phyloP scores from a whole-genome alignment of 148 eudicot species.

The Arctostaphylos glauca region DNA sequence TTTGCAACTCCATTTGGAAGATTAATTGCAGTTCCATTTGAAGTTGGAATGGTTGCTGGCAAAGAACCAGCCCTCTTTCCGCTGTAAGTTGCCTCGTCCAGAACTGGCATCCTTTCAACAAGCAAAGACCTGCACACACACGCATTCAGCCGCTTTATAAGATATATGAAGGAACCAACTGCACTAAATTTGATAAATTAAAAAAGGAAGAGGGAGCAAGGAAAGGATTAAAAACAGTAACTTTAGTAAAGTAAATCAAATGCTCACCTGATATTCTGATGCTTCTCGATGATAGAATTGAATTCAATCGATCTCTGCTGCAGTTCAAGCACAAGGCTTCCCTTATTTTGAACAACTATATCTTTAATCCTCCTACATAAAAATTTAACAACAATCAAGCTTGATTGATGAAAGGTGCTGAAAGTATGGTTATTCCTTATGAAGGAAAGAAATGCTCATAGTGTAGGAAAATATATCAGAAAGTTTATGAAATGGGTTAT shows the following conservation, averaged over 20 bases:
- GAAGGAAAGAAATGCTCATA: not conserved
- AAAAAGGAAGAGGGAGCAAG: not conserved
- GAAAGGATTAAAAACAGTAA: not conserved
- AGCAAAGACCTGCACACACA: conserved; percentile 58
- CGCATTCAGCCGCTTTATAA: conserved; percentile 20
- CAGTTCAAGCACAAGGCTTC: conserved; percentile 86
- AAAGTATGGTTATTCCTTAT: not conserved
- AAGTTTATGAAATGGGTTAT: not conserved
- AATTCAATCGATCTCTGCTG: conserved; percentile 97
- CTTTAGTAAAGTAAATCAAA: not conserved
- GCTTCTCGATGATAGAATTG: conserved; percentile 76
- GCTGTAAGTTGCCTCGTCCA: conserved; percentile 88
- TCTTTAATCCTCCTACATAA: conserved; percentile 67
- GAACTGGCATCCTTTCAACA: conserved; percentile 95
- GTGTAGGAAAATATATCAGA: not conserved
- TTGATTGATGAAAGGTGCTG: not conserved
- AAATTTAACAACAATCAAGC: conserved; percentile 10
- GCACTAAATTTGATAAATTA: not conserved
- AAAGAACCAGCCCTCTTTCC: conserved; percentile 81
- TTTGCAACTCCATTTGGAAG: conserved; percentile 84
- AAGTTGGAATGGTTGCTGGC: conserved; percentile 56
- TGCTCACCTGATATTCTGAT: conserved; percentile 66
- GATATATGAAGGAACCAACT: not conserved
- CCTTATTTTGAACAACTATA: conserved; percentile 62
- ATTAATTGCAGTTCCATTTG: conserved; percentile 62